Evolutionary conservation across 208 protist genomes (phyloP).

Genomic region (Entamoeba invadens): DNA sequence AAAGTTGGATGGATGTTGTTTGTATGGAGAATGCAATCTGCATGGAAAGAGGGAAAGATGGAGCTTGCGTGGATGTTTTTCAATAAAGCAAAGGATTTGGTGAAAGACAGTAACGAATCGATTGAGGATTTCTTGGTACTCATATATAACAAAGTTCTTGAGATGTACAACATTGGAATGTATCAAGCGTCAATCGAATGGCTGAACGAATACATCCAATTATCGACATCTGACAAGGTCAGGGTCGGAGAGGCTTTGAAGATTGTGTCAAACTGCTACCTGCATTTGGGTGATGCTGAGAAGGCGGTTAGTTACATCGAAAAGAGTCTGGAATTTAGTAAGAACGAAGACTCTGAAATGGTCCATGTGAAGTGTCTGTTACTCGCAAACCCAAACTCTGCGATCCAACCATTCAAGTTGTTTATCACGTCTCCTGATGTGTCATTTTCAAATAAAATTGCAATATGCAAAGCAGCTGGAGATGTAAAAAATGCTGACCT

Average conservation of each 20-base stretch:
- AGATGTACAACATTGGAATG: not conserved
- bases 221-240: not conserved
- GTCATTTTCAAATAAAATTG: not conserved
- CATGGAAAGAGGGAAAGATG: not conserved
- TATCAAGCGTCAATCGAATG: not conserved
- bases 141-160: not conserved
- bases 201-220: not conserved
- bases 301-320: not conserved
- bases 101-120: not conserved
- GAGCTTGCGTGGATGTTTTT: not conserved
- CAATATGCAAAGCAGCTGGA: not conserved
- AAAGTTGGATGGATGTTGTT: not conserved
- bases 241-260: not conserved
- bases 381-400: not conserved
- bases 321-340: not conserved
- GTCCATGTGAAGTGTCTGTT: not conserved
- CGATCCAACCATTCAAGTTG: not conserved
- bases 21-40: not conserved
- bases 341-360: not conserved
- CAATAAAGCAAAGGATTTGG: not conserved
- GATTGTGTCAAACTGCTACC: not conserved
- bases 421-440: not conserved
- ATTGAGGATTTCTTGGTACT: not conserved
- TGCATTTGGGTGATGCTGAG: not conserved
- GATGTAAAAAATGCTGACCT: not conserved